phyloP scores from a whole-genome alignment of 2,329 filamentous ascomycete species.

The Chaetomium olivaceum region DNA sequence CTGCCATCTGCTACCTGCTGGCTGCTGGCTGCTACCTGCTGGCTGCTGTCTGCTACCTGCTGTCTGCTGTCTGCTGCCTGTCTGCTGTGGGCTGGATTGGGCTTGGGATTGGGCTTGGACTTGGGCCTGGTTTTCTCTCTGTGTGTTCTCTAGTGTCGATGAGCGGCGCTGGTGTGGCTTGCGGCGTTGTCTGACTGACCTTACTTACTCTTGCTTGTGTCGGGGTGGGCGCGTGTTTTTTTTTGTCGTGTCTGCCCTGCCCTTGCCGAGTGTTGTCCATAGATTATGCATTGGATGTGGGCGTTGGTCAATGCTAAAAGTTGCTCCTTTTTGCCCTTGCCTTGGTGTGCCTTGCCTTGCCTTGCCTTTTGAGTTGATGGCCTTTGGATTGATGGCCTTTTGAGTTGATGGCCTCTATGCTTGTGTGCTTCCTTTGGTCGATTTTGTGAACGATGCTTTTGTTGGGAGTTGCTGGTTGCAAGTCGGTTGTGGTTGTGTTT shows the following conservation, averaged over 20 bases:
- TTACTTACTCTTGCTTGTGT: background rate
- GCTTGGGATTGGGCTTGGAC: background rate
- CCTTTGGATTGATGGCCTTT: background rate
- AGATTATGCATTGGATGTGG: slow-evolving; percentile 13
- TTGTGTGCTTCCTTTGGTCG: background rate
- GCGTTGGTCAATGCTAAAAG: slow-evolving; percentile 19
- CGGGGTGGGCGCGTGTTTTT: background rate
- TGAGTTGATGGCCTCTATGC: background rate
- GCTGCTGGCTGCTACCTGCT: background rate
- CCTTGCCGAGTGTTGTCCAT: background rate
- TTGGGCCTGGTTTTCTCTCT: background rate
- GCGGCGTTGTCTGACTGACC: background rate
- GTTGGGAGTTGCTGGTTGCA: background rate
- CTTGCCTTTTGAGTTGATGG: background rate
- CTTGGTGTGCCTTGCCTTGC: background rate
- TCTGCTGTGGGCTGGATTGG: background rate
- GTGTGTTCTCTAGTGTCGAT: background rate
- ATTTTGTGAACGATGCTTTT: background rate
- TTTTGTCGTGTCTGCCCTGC: background rate
- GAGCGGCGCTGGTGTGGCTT: background rate
- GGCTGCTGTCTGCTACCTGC: background rate
- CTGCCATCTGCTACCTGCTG: background rate
- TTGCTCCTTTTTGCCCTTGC: background rate
- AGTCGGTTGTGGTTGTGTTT: background rate
- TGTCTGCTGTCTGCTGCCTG: too few relatives aligned